A percentile compares a stretch with the other conserved stretches of the same genome.
These are phyloP conservation scores for Juglanconis sp. DNA, from an alignment of 2,329 filamentous ascomycete species.

Conservation along the genomic window DNA sequence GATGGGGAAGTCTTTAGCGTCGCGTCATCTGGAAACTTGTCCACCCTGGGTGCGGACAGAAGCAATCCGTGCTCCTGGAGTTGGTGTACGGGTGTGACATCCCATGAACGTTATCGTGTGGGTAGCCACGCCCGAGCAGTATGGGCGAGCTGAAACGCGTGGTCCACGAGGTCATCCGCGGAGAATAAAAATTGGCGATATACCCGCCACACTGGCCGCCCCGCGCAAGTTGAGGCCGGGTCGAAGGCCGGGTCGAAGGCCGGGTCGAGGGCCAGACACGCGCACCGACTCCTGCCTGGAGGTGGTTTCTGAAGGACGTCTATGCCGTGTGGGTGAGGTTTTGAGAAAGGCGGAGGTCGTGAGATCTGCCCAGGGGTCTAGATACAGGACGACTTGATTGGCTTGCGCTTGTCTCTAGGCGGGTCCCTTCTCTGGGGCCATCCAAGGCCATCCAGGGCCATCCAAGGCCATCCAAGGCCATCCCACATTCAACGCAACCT, in stretches of 20 bases:
- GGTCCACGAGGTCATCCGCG: neutral
- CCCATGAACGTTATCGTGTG: neutral
- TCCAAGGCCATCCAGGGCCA: too few species aligned
- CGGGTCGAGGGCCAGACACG: neutral
- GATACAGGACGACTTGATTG: neutral
- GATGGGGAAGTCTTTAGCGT: neutral
- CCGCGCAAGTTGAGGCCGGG: neutral
- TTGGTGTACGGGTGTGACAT: constrained; percentile 8
- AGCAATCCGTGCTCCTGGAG: neutral
- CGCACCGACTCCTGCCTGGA: neutral
- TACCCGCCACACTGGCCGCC: too few species aligned
- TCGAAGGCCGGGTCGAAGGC: neutral
- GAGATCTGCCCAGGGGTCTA: neutral
- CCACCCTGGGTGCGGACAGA: neutral
- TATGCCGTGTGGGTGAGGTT: neutral
- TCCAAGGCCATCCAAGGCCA: too few species aligned
- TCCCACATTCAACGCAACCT: neutral
- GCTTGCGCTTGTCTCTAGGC: neutral
- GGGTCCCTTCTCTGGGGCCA: neutral
- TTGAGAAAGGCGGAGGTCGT: neutral
- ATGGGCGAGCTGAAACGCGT: neutral
- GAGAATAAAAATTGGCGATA: too few species aligned
- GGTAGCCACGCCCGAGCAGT: constrained; percentile 9
- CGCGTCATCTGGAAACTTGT: neutral
- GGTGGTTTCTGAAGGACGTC: neutral